Evolutionary conservation across 2,329 filamentous ascomycete genomes (phyloP), one percentile per base, ranked within the genome.

Genomic region (Dactylellina drechsleri): DNA sequence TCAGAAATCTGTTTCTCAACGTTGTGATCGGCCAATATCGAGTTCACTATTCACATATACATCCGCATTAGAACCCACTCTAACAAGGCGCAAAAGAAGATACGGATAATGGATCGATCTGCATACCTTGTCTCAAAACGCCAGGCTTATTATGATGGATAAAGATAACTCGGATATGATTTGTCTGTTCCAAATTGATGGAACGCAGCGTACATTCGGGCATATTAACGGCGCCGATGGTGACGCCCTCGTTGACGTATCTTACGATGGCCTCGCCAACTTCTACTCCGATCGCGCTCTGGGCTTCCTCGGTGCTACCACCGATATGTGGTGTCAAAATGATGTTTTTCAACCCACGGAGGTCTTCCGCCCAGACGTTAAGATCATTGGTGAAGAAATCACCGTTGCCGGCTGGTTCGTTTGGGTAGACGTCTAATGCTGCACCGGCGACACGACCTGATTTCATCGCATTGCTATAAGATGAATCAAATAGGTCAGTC

Each of bases 1-100:
- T 98, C 95, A 59, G 92, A 95, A 85, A 96, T 98, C 84, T 99
- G 95, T 86, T 98, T 98, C 84, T 97, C 94, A 79, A 99, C 93
- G 82, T 99, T 99, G 85, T 99, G 93, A 80, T 96, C 90, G 50
- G 91, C 92, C 56, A 99, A 87, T 77, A 98, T 92, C 80, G 95
- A 92, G 85, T 99, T 99, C 78, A 99, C 95, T 90, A 77, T 10
- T 20, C 23, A 56, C 10, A 20, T 4, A 36, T 56, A 80, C 74
- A 80, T 76, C 4, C 20, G 18, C 16, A 40, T 40, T 28, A 52
- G 47, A 26, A 52, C 6, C 12, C 18, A 5, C 8, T 13, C 18
- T 3, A 23, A 23, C 23, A 18, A 5, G 18, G 7, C n/a, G 1
- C 47, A 7, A 18, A 20, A 52, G 47, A 50, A 18, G 45, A 16